Evolutionary conservation across 2,329 filamentous ascomycete genomes (phyloP).

Genomic region (Cadophora luteo-olivacea): DNA sequence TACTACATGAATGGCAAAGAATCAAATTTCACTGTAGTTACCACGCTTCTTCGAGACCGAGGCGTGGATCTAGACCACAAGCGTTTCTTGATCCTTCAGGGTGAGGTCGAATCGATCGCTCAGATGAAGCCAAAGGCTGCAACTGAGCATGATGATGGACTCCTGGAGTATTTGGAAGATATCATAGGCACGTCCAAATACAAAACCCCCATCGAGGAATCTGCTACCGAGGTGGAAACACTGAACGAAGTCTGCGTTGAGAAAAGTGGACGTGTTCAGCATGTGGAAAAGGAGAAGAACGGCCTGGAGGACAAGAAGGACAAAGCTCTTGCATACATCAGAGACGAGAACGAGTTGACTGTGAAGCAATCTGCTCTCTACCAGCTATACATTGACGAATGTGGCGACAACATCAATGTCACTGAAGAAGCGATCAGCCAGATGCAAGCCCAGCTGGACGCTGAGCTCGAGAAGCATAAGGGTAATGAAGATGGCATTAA

Average conservation of each 20-base stretch:
- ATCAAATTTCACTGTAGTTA: slow-evolving; percentile 92
- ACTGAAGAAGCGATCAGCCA: slow-evolving; percentile 90
- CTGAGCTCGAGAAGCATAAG: slow-evolving; percentile 89
- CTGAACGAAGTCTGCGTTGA: slow-evolving; percentile 95
- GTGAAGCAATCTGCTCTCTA: slow-evolving; percentile 91
- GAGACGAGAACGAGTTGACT: slow-evolving; percentile 90
- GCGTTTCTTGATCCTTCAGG: slow-evolving; percentile 94
- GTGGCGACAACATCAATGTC: slow-evolving; percentile 85
- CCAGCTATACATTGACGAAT: slow-evolving; percentile 89
- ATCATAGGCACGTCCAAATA: slow-evolving; percentile 99
- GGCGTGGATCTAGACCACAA: slow-evolving; percentile 98
- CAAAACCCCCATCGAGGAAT: slow-evolving; percentile 95
- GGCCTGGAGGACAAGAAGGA: slow-evolving; percentile 95
- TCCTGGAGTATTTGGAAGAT: slow-evolving; percentile 96
- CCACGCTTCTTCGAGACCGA: slow-evolving; percentile 81
- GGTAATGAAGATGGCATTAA: slow-evolving; percentile 92
- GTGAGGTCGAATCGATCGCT: slow-evolving; percentile 97
- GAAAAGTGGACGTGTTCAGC: slow-evolving; percentile 93
- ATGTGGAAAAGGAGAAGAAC: slow-evolving; percentile 97
- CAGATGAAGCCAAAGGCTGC: slow-evolving; percentile 98
- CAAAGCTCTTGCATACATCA: slow-evolving; percentile 86
- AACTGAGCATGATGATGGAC: slow-evolving; percentile 93
- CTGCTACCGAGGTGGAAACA: slow-evolving; percentile 85
- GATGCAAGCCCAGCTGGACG: slow-evolving; percentile 84
- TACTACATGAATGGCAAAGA: slow-evolving; percentile 94